Conservation (phyloP, 164 flowering plant species). For the Vitis vinifera region ASM3070453v1 NC_081817.1:1389001-1389500, state of each 20-base stretch:
- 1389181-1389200: conserved; percentile 2
- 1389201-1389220: not conserved
- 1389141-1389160: not conserved
- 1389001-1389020: conserved; percentile 34
- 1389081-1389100: not conserved
- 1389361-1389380: not conserved
- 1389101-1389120: conserved; percentile 24
- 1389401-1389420: not conserved
- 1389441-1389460: conserved; percentile 8
- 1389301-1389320: conserved; percentile 19
- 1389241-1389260: conserved; percentile 17
- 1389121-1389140: not conserved
- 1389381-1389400: not conserved
- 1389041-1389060: conserved; percentile 29
- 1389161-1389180: not conserved
- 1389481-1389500: not conserved
- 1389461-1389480: conserved; percentile 5
- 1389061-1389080: conserved; percentile 7
- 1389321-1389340: conserved; percentile 5
- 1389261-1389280: conserved; percentile 19
- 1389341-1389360: conserved; percentile 4
- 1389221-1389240: conserved; percentile 14
- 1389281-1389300: conserved; percentile 35
- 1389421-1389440: not conserved
- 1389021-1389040: conserved; percentile 30